Evolutionary conservation across 1,284 basidiomycete species (phyloP), one percentile per base, ranked within the genome.

Genomic region (Ustilago hordei): DNA sequence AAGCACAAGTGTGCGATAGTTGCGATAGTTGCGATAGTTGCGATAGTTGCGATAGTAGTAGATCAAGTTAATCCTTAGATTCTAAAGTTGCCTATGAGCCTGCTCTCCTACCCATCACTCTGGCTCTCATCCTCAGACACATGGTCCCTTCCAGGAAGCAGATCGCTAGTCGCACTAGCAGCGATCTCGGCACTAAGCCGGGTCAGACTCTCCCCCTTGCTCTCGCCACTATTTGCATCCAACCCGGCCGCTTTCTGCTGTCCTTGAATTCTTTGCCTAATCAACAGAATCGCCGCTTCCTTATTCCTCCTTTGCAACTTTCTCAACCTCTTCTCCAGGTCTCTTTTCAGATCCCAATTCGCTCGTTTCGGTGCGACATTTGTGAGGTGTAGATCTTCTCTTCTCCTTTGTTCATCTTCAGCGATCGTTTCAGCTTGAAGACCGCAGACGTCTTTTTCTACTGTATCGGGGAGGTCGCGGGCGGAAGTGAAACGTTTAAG

Each of bases 291-390:
- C 71, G 97, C 93, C 1, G 95, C 92, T 85, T 96, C 93, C 79
- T 96, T 93, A 1, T 95, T 97, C 86, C 91, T 91, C 72, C 93
- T 89, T 84, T 97, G 94, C n/a, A 98, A 88, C 85, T 92, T 95
- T 12, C 91, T 89, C 60, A 96, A 89, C 83, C 95, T 93, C 87
- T 93, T 94, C 64, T 94, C 93, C 87, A 95, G 91, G 84, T 98
- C 95, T 55, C 95, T 91, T 86, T 96, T 98, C 76, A 99, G 88
- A 87, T 98, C 96, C 95, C 96, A 98, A 86, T 98, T 98, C 11
- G 93, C 91, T 56, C 94, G 90, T 89, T 95, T 96, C 1, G 96
- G 96, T 32, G 95, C 95, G 78, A 99, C 98, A 85, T 97, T 98
- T 85, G 95, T 93, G 32, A 98, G 89, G 84, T 98, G 95, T 76